Percentiles rank a stretch among this genome's conserved stretches.
These are phyloP conservation scores for Penicillium sp. DNA, from an alignment of 2,329 filamentous ascomycete species.

Conservation along the genomic window DNA sequence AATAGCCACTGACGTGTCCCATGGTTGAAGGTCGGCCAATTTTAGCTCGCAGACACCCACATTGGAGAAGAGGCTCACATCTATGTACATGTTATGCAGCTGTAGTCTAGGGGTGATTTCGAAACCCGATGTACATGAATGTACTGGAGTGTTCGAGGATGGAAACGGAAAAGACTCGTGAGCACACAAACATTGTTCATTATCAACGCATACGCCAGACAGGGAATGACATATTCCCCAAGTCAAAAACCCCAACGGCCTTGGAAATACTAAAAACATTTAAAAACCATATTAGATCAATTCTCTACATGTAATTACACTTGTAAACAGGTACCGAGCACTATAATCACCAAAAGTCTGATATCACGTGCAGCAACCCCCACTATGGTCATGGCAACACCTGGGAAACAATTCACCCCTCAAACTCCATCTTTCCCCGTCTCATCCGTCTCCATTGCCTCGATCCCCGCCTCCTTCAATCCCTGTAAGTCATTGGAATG, in stretches of 20 bases:
- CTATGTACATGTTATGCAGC: not conserved
- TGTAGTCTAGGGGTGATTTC: not conserved
- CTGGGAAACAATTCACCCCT: slow-evolving; percentile 33
- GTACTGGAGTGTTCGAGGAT: not conserved
- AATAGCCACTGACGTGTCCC: slow-evolving; percentile 21
- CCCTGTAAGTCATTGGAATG: slow-evolving; percentile 7
- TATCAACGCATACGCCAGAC: not conserved
- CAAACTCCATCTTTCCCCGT: slow-evolving; percentile 29
- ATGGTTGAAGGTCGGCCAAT: slow-evolving; percentile 18
- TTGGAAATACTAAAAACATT: not conserved
- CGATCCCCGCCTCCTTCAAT: slow-evolving; percentile 6
- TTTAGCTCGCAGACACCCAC: slow-evolving; percentile 13
- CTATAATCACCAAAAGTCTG: slow-evolving; percentile 18
- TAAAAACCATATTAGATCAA: not conserved
- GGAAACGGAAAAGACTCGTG: not conserved
- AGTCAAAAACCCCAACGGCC: not conserved
- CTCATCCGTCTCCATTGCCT: slow-evolving; percentile 18
- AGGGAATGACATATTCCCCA: too few species aligned
- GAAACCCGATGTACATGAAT: not conserved
- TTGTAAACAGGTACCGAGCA: not conserved
- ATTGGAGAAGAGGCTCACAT: slow-evolving; percentile 8
- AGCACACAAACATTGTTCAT: not conserved
- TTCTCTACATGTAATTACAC: not conserved
- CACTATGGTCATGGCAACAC: slow-evolving; percentile 35
- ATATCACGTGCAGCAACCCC: slow-evolving; percentile 28